Evolutionary conservation across 2,329 filamentous ascomycete genomes (phyloP).

Genomic region (Fragosphaeria purpurea): DNA sequence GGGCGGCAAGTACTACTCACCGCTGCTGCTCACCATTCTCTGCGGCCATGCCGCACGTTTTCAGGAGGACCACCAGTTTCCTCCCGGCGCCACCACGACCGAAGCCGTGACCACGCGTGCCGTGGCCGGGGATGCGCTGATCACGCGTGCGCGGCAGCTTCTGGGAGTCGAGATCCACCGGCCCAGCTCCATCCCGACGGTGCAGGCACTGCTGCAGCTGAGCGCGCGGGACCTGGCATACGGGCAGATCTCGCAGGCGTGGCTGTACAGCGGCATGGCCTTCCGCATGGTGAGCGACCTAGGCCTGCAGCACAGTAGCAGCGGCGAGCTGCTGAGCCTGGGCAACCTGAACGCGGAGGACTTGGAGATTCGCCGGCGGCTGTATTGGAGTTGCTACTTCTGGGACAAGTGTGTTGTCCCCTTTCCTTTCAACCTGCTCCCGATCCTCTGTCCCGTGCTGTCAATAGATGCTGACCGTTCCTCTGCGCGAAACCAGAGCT

Average conservation of each 20-base stretch:
- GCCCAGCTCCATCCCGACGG: constrained; percentile 19
- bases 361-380: constrained; percentile 17
- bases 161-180: constrained; percentile 19
- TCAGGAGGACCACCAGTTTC: constrained; percentile 7
- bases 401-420: constrained; percentile 17
- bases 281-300: constrained; percentile 21
- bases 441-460: no score
- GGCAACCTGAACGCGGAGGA: constrained; percentile 16
- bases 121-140: constrained; percentile 13
- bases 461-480: background rate
- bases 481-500: background rate
- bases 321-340: constrained; percentile 12
- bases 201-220: constrained; percentile 20
- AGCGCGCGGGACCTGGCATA: constrained; percentile 19
- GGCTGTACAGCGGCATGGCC: constrained; percentile 23
- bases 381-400: constrained; percentile 20
- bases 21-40: constrained; percentile 18
- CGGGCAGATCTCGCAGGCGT: constrained; percentile 21
- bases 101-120: background rate
- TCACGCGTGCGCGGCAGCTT: constrained; percentile 15
- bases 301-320: constrained; percentile 17
- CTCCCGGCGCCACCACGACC: no score
- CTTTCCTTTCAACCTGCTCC: no score
- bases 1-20: constrained; percentile 19
- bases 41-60: constrained; percentile 18